These are phyloP conservation scores for Pythium coloratum DNA, from an alignment of 352 stramenopile genomes.

Conservation along the genomic window DNA sequence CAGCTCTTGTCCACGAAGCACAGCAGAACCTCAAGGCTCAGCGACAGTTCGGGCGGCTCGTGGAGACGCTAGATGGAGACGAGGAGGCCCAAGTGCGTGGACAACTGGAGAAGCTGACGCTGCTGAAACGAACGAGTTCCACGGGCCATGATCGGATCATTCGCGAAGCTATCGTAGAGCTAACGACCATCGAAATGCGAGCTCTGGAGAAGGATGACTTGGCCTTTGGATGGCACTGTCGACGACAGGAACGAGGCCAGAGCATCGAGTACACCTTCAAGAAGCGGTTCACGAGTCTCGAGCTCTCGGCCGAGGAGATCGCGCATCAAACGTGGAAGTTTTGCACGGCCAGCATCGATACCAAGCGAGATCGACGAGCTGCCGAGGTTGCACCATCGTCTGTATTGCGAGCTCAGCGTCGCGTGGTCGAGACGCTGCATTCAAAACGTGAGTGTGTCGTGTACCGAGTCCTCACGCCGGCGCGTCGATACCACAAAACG, in stretches of 20 bases:
- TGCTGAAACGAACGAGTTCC: background rate
- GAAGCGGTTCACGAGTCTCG: conserved; percentile 7
- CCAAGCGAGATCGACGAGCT: background rate
- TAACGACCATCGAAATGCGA: background rate
- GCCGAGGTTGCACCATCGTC: conserved; percentile 8
- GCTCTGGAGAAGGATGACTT: background rate
- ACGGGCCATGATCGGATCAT: background rate
- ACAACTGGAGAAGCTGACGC: background rate
- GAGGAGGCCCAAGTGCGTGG: background rate
- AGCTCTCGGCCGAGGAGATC: background rate
- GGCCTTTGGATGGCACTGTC: conserved; percentile 24
- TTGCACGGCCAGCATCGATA: conserved; percentile 8
- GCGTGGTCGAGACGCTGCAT: background rate
- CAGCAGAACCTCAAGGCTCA: conserved; percentile 10
- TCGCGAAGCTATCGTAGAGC: background rate
- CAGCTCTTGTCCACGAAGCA: background rate
- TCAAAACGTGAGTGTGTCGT: conserved; percentile 2
- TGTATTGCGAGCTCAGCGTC: background rate
- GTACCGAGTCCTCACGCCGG: background rate
- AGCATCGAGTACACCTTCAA: conserved; percentile 13
- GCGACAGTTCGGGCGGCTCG: background rate
- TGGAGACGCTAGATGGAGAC: background rate
- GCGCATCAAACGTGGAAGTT: conserved; percentile 19
- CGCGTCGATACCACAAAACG: background rate
- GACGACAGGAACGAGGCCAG: conserved; percentile 1